A percentile compares a stretch with the other conserved stretches of the same genome.
These are phyloP conservation scores for Tuctoria greenei DNA, from an alignment of 176 grass and related monocot genomes.

Conservation along the genomic window DNA sequence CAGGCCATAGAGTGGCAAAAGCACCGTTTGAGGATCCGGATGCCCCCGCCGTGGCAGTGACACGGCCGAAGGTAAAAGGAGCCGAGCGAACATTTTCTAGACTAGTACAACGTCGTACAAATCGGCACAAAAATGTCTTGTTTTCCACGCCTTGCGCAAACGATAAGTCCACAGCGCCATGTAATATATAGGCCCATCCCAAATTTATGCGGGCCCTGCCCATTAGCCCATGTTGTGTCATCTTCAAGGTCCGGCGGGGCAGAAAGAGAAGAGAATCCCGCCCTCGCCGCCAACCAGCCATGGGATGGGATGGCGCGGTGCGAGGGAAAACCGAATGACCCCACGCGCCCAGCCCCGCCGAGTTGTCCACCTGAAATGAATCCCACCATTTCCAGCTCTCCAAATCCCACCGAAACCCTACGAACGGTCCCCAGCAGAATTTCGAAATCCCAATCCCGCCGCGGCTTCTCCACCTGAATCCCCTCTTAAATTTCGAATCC, in stretches of 20 bases:
- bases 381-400: neutral
- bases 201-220: neutral
- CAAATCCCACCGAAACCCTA: neutral
- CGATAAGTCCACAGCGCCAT: too few relatives aligned
- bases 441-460: conserved; percentile 30
- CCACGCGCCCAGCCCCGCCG: conserved; percentile 9
- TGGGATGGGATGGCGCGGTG: neutral
- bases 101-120: too few relatives aligned
- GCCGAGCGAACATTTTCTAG: too few relatives aligned
- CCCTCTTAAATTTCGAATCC: conserved; percentile 31
- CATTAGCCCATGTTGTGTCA: neutral
- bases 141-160: too few relatives aligned
- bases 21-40: neutral
- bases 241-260: neutral
- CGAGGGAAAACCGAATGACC: conserved; percentile 5
- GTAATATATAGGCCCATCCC: neutral
- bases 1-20: neutral
- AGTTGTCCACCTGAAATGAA: too few relatives aligned
- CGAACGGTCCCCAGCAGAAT: conserved; percentile 3
- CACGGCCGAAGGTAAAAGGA: neutral
- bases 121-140: too few relatives aligned
- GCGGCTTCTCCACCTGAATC: neutral
- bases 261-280: neutral
- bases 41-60: neutral
- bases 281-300: neutral